Evolutionary conservation across 2,329 filamentous ascomycete genomes (phyloP).

Genomic region (Sclerotinia sclerotiorum): DNA sequence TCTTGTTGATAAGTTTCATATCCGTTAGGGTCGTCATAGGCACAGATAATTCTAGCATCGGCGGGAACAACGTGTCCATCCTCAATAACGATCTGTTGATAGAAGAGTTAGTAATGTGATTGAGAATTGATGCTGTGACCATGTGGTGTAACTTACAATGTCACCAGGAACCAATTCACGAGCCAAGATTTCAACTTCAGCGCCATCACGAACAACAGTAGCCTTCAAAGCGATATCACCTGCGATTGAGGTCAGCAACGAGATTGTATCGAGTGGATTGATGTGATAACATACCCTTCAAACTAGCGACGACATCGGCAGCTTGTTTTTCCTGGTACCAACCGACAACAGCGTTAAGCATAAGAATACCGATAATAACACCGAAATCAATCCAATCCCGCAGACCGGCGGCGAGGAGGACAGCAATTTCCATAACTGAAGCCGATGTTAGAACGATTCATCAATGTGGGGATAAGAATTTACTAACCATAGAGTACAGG

Average conservation of each 20-base stretch:
- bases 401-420: constrained; percentile 70
- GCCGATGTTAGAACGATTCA: constrained; percentile 25
- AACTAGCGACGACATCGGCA: constrained; percentile 70
- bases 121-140: background rate
- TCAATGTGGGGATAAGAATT: background rate
- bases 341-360: constrained; percentile 74
- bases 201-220: constrained; percentile 64
- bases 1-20: constrained; percentile 67
- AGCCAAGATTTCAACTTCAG: constrained; percentile 67
- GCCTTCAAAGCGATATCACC: constrained; percentile 78
- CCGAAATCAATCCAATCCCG: constrained; percentile 75
- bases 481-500: constrained; percentile 73
- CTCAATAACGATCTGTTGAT: constrained; percentile 61
- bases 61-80: constrained; percentile 70
- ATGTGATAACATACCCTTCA: constrained; percentile 50
- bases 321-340: constrained; percentile 83
- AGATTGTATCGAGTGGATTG: background rate
- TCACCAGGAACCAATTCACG: constrained; percentile 75
- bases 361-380: constrained; percentile 73
- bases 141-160: constrained; percentile 54
- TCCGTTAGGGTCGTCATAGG: constrained; percentile 66
- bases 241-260: background rate
- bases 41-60: constrained; percentile 70
- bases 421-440: constrained; percentile 74
- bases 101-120: background rate